Evolutionary conservation across 805 yeast genomes (phyloP).

Genomic region (Schwanniomyces occidentalis): DNA sequence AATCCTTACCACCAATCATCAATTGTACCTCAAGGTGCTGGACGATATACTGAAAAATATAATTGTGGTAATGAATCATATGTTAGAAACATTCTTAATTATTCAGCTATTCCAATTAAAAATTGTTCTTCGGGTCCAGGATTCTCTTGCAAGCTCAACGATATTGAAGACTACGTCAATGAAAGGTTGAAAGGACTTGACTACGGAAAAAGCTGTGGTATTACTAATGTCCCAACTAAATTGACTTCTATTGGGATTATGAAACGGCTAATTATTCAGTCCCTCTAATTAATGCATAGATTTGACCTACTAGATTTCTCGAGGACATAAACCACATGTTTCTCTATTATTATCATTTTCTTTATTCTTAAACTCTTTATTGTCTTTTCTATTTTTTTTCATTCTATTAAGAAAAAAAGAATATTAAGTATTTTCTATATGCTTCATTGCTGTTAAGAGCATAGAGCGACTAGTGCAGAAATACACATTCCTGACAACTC

Average conservation of each 20-base stretch:
- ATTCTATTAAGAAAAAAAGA: too few species aligned
- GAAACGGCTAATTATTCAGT: constrained; percentile 7
- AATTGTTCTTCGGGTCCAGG: constrained; percentile 42
- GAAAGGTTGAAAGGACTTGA: constrained; percentile 27
- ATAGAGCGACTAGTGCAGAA: too few species aligned
- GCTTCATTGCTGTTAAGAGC: too few species aligned
- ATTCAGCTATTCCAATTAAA: constrained; percentile 39
- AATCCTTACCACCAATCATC: constrained; percentile 45
- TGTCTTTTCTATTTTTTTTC: too few species aligned
- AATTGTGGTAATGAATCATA: constrained; percentile 29
- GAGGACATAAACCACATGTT: too few species aligned
- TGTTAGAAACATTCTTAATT: constrained; percentile 41
- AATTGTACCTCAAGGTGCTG: constrained; percentile 42
- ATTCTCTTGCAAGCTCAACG: constrained; percentile 39
- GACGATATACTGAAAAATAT: constrained; percentile 39
- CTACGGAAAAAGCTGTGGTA: constrained; percentile 27
- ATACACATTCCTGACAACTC: too few species aligned
- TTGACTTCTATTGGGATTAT: constrained; percentile 47
- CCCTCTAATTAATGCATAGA: constrained; percentile 5
- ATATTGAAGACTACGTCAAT: constrained; percentile 30
- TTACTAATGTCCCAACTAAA: constrained; percentile 22
- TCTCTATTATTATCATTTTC: too few species aligned
- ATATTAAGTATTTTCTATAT: too few species aligned
- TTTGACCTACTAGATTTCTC: too few species aligned
- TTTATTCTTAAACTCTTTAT: too few species aligned